Base-by-base conservation (phyloP, 73 alveolate species). In the Stentor roeselii region DNA sequence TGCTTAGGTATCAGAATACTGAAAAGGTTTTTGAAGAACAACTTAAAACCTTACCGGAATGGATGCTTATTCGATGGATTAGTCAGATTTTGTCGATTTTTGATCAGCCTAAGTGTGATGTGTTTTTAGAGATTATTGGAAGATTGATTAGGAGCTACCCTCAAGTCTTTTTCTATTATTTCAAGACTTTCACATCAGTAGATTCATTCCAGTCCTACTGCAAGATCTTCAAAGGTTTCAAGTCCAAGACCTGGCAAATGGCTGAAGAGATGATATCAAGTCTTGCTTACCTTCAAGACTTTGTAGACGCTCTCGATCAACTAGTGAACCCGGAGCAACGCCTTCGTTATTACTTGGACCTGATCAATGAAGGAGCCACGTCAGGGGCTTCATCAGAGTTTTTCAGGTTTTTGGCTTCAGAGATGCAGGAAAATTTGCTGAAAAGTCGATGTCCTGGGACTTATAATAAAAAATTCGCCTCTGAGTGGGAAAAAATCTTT, bases 251-350 rank as follows among this genome's bases (percentile, higher is more conserved):
- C 36, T 95, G 84, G 84, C 76, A 82, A 75, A 86, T 84, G 31
- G 90, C 93, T 34, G 85, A 91, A 87, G 91, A 90, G 60, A 86
- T 75, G 88, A 92, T 84, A 75, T 80, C 88, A 39, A 87, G 83
- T 61, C 92, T 67, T 85, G 59, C 61, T 39, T 80, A 89, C 3
- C 82, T 95, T 11, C 91, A 97, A 85, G 94, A 92, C 36, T 89
- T 96, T 83, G 93, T 94, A 14, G 97, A 95, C 60, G 97, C 99
- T 0, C 88, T 97, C 32, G 99, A 97, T 61, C 87, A 96, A 58
- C 86, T 97, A 42, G 92, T 97, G 6, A 92, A 97, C 88, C 99
- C 99, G 32, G 99, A 97, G 85, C 99, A 96, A 82, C 85, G 99
- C 84, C 89, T 92, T 86, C 89, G 90, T 78, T 94, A 92, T 86